Conservation (phyloP, 208 protist genomes). For the Phytomonas sp. region DNA sequence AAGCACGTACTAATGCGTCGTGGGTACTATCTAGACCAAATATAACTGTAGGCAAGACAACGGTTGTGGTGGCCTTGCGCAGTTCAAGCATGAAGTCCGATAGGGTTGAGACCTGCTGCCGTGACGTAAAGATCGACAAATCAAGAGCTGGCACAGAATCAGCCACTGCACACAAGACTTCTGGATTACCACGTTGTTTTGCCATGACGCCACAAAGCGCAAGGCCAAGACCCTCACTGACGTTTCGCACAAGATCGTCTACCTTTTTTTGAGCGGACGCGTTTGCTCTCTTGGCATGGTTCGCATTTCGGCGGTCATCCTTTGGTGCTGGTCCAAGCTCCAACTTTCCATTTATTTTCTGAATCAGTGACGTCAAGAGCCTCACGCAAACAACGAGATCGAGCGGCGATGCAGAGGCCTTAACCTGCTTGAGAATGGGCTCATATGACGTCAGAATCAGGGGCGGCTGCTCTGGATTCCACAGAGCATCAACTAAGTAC, state of each 20-base stretch:
- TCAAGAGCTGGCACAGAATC: constrained; percentile 44
- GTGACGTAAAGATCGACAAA: constrained; percentile 40
- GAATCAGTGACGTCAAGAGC: constrained; percentile 52
- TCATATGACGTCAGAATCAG: constrained; percentile 49
- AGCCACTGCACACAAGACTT: constrained; percentile 34
- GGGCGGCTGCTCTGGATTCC: constrained; percentile 46
- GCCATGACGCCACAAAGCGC: constrained; percentile 40
- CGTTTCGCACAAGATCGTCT: constrained; percentile 21
- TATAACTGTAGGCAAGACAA: constrained; percentile 11
- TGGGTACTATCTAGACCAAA: constrained; percentile 12
- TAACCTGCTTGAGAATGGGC: constrained; percentile 33
- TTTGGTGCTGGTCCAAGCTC: constrained; percentile 51
- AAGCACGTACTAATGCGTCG: constrained; percentile 44
- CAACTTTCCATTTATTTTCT: constrained; percentile 34
- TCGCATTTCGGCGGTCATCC: constrained; percentile 25
- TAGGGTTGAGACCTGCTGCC: constrained; percentile 27
- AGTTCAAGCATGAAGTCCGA: constrained; percentile 46
- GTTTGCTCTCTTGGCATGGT: constrained; percentile 9
- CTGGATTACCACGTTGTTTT: constrained; percentile 34
- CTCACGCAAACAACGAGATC: constrained; percentile 50
- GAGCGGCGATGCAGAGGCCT: constrained; percentile 21
- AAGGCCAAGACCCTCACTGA: constrained; percentile 44
- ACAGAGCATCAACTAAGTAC: constrained; percentile 85
- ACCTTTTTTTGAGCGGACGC: background rate
- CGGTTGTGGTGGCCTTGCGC: constrained; percentile 28